Evolutionary conservation across 2,329 filamentous ascomycete species (phyloP), one percentile per base, ranked within the genome.

Genomic region (Sphaerulina vaccinii): DNA sequence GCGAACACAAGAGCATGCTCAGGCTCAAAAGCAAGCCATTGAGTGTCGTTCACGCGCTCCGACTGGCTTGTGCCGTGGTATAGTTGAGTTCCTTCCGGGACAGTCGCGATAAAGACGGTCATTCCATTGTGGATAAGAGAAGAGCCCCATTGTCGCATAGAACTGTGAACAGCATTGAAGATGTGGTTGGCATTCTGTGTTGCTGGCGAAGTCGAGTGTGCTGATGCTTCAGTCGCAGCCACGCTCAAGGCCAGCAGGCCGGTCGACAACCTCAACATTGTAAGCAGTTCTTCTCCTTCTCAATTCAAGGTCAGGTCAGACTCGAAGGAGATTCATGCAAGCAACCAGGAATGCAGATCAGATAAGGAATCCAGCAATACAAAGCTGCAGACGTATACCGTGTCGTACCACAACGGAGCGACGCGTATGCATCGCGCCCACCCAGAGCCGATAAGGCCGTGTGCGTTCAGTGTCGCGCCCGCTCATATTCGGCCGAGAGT

Each of bases 11-110:
- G 74, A 0, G 86, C 84, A 68, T 90, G 87, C 61, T 90, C 86
- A 3, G 85, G 78, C 65, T 90, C 87, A 62, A 90, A 90, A 0
- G 87, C 87, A 1, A 90, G 73, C 86, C 87, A 90, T 61, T 90
- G 83, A 2, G 76, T 78, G 0, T 75, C 78, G 2, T 69, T 67
- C 0, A 87, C 76, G 0, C 75, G 71, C 1, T 76, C 67, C 0
- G 71, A 59, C 0, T 62, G 66, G 7, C 58, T 59, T 0, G 76
- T 77, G 10, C 87, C 87, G 63, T 90, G 87, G 61, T 89, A 88
- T 8, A 90, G 68, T 29, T 84, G 71, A 0, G 82, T 85, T 2
- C 82, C 85, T 15, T 74, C 72, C 0, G 86, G 85, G 0, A 90
- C 77, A 0, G 76, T 79, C 1, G 80, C 85, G 0, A 85, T 74